Evolutionary conservation across 495 filamentous ascomycete species (phyloP), one percentile per base, ranked within the genome.

Genomic region (Geoglossum glabrum): DNA sequence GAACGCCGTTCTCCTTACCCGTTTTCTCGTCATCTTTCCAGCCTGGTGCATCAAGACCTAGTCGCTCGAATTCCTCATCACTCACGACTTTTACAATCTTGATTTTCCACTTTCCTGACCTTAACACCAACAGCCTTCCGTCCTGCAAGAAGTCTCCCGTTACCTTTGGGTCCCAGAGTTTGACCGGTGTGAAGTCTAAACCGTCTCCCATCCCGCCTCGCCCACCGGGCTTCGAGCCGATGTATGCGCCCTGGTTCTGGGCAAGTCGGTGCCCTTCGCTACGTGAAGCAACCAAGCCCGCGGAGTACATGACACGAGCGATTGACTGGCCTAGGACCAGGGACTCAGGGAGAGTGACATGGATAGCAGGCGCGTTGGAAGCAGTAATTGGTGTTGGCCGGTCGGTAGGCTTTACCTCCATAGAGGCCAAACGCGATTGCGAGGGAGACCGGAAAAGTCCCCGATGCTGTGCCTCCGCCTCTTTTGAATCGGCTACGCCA

Each of bases 31-130:
- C 49, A 6, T 40, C 30, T 33, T 58, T 58, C 59, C 59, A 60
- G 19, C 54, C 26, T 27, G 59, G 59, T 21, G 59, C 59, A n/a
- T 60, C 59, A 46, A 60, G 59, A 21, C 59, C 59, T 26, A 45
- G 52, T 15, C 54, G 54, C 21, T 60, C 59, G 23, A 59, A 95
- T 54, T 86, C 80, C 58, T 82, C 75, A 64, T 93, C 85, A 59
- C 74, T 74, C 17, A 93, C 72, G 59, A 94, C 74, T 61, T 82
- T 71, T 51, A 93, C 73, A 49, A 89, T 69, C 54, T 81, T 79
- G 34, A 92, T 69, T 64, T 88, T 89, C 75, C 84, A 84, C 68
- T 94, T 94, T 33, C 87, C 87, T 31, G 78, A 68, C 62, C 87
- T 77, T 23, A 94, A 68, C 59, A 93, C 76, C 46, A 94, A 65